These are phyloP conservation scores for Solanum hybrid DNA, from an alignment of 305 asterid genomes.

Conservation along the genomic window DNA sequence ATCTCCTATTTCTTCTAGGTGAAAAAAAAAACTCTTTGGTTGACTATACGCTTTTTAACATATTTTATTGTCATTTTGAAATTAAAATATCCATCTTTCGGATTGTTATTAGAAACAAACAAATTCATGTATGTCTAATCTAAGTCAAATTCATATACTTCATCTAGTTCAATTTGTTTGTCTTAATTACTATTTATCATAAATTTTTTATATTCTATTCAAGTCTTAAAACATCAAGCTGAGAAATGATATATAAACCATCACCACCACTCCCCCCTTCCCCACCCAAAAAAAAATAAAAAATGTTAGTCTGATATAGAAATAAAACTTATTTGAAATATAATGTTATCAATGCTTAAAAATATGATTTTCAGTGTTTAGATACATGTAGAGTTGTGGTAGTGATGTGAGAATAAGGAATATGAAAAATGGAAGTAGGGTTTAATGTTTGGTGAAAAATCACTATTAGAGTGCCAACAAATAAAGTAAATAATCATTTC, in stretches of 20 bases:
- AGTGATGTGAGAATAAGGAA: neutral
- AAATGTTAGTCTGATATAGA: neutral
- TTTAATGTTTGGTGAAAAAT: neutral
- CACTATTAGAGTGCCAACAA: neutral
- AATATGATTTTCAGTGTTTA: neutral
- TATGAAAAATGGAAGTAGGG: neutral
- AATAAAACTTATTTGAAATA: neutral
- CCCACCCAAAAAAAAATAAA: too few species aligned
- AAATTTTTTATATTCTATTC: too few species aligned
- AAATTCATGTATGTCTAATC: neutral
- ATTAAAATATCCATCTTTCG: neutral
- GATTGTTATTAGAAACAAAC: neutral
- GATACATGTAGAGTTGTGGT: neutral
- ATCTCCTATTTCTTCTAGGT: neutral
- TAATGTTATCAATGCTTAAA: neutral
- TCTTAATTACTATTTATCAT: too few species aligned
- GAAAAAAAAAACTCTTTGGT: neutral
- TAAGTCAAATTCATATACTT: too few species aligned
- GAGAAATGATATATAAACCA: too few species aligned
- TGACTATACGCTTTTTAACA: neutral
- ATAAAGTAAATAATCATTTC: neutral
- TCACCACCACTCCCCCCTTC: neutral
- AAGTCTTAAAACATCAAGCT: too few species aligned
- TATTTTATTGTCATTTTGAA: neutral
- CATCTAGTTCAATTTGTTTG: too few species aligned